Base-by-base conservation (phyloP, 345 rosid species). In the Eucalyptus marginata region DNA sequence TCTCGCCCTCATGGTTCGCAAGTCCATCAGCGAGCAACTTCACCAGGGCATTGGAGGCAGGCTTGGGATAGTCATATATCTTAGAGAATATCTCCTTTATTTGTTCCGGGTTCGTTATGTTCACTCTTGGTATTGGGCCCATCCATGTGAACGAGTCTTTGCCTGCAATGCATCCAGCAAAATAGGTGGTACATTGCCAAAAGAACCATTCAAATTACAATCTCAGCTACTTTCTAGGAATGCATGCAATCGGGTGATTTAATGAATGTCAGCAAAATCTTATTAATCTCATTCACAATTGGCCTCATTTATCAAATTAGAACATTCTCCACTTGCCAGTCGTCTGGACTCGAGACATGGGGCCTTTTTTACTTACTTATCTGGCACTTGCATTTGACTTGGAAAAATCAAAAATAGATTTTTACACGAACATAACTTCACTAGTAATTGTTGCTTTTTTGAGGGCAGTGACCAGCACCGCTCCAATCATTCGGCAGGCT, bases 21-120 rank as follows among this genome's bases (percentile, higher is more conserved):
- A 95, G 93, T 59, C 96, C 94, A 80, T 88, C 87, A 10, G 89
- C 88, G n/a, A 95, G 90, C 50, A 93, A 88, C 59, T 50, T 90
- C 8, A 86, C 71, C 27, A 92, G 86, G n/a, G 92, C 89, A 25
- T 91, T 76, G 11, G 20, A 44, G 88, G 71, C 54, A 7, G 92
- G 88, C 90, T 90, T 94, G 40, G 88, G 93, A 66, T 93, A 94
- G 88, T 91, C 93, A 64, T 90, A 68, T 29, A 90, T 89, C 87
- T 88, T 93, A 17, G 71, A 43, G 18, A 94, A 91, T 20, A 94
- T 87, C 7, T 92, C 91, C 51, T 91, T 94, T 64, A 93, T 50
- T 50, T 92, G 93, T 22, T 92, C 93, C 4, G 94, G 94, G 49
- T 93, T 86, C 76, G 88, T 93, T 49, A 91, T 90, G 81, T 54